These are phyloP conservation scores for Pseudozyma sp. DNA, from an alignment of 1,284 basidiomycete species.

Conservation along the genomic window DNA sequence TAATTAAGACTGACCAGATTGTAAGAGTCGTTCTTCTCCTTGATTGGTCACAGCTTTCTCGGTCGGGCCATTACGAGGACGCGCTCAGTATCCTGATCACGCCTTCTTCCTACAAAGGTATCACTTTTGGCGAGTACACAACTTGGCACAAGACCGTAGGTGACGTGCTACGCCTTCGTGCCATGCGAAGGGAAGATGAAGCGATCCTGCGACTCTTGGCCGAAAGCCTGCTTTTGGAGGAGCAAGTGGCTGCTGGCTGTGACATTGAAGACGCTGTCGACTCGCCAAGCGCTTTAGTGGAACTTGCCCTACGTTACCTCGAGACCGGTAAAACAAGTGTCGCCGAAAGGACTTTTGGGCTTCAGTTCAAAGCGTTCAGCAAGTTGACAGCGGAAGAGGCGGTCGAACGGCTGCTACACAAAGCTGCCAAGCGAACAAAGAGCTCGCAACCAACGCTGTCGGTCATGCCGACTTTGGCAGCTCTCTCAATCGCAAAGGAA, in stretches of 20 bases:
- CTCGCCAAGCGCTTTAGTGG: conserved; percentile 27
- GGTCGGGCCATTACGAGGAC: conserved; percentile 35
- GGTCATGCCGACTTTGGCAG: conserved; percentile 33
- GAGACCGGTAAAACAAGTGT: conserved; percentile 25
- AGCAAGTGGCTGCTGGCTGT: background rate
- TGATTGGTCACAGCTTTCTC: conserved; percentile 6
- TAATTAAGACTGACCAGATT: no score
- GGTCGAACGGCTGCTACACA: conserved; percentile 25
- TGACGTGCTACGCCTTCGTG: conserved; percentile 32
- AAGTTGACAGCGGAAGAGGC: conserved; percentile 29
- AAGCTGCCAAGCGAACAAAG: conserved; percentile 19
- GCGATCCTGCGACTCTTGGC: conserved; percentile 18
- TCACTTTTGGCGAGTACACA: conserved; percentile 32
- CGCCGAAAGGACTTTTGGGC: conserved; percentile 15
- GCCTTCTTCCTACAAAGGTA: conserved; percentile 14
- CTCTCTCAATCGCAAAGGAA: conserved; percentile 38
- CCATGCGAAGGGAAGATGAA: conserved; percentile 30
- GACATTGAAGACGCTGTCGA: conserved; percentile 43
- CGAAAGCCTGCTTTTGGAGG: conserved; percentile 8
- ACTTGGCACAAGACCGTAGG: conserved; percentile 28
- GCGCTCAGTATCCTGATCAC: conserved; percentile 34
- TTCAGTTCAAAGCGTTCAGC: conserved; percentile 20
- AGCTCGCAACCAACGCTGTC: conserved; percentile 28
- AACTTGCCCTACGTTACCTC: conserved; percentile 35
- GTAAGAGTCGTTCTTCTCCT: no score